phyloP scores from a whole-genome alignment of 1,139 yeast species.

The Hemisphaericaspora lyxosophila region DNA sequence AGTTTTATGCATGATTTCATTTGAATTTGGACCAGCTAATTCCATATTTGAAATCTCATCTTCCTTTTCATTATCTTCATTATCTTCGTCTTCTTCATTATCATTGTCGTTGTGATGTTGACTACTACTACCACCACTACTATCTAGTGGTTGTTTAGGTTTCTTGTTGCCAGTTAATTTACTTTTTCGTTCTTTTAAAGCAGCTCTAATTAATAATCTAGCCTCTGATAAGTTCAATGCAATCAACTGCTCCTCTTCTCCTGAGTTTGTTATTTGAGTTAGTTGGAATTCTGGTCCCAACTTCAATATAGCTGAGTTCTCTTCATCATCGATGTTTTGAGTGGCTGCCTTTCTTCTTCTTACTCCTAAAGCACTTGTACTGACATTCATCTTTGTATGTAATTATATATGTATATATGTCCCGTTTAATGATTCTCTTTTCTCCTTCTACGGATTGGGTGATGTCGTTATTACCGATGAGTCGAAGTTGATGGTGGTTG shows the following conservation, averaged over 20 bases:
- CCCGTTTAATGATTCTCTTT: no score
- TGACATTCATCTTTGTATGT: conserved; percentile 63
- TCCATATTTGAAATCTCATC: conserved; percentile 68
- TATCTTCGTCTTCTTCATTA: conserved; percentile 35
- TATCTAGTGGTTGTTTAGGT: not conserved
- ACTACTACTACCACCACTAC: not conserved
- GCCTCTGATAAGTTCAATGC: conserved; percentile 90
- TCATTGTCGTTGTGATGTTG: conserved; percentile 14
- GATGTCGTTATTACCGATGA: not conserved
- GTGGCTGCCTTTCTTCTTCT: conserved; percentile 62
- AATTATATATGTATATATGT: not conserved
- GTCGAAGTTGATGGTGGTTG: not conserved
- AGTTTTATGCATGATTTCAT: conserved; percentile 84
- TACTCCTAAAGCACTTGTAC: conserved; percentile 85
- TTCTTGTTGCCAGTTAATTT: conserved; percentile 13
- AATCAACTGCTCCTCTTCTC: conserved; percentile 72
- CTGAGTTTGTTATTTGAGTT: conserved; percentile 76
- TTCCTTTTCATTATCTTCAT: conserved; percentile 50
- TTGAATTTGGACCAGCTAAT: conserved; percentile 61
- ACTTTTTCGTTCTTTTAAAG: conserved; percentile 72
- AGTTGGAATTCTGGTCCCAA: conserved; percentile 91
- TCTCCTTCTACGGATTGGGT: not conserved
- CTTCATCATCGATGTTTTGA: conserved; percentile 75
- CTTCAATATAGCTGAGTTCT: conserved; percentile 82
- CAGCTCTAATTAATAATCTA: conserved; percentile 84